Evolutionary conservation across 768 basidiomycete genomes (phyloP), one percentile per base, ranked within the genome.

Genomic region (Russula lepida): DNA sequence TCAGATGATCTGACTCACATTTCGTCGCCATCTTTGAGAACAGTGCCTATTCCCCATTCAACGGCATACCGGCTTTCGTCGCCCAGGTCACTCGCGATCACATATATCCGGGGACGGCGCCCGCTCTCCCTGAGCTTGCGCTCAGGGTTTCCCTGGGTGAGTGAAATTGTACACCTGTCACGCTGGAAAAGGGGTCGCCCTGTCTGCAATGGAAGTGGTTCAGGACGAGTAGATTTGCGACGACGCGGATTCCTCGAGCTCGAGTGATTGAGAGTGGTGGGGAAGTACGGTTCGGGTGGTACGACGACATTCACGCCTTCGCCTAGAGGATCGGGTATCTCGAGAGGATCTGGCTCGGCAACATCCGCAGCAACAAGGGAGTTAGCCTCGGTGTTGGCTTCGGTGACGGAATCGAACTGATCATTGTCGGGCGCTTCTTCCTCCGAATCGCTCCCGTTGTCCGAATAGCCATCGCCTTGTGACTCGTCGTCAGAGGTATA

Each of bases 11-110:
- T 54, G 21, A 71, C 77, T 56, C 56, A 83, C 85, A 93, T 76
- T 73, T 95, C 90, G 68, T 99, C 97, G 2, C 95, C 95, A 73
- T 98, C 94, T 63, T 94, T 77, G 62, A 97, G 75, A 2, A 98
- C 95, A 0, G 95, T 98, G 2, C 95, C 95, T 57, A 98, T 95
- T 11, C 90, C 92, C 97, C 95, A 99, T 72, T 98, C 95, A 6
- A 98, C 84, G 0, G 97, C 97, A 72, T 95, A 99, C 35, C 88
- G 79, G 72, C 85, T 88, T 75, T 99, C 95, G 66, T 97, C 92
- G 62, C 89, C 92, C 68, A 98, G 71, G 79, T 99, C 97, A 69
- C 93, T 97, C 6, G 94, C 89, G 23, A 98, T 87, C 12, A 97
- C 78, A 72, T 98, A 99, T 62, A 74, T 75, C 62, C 82, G 80